These are phyloP conservation scores for Helotiales sp. DNA, from an alignment of 2,329 filamentous ascomycete species.

Conservation along the genomic window DNA sequence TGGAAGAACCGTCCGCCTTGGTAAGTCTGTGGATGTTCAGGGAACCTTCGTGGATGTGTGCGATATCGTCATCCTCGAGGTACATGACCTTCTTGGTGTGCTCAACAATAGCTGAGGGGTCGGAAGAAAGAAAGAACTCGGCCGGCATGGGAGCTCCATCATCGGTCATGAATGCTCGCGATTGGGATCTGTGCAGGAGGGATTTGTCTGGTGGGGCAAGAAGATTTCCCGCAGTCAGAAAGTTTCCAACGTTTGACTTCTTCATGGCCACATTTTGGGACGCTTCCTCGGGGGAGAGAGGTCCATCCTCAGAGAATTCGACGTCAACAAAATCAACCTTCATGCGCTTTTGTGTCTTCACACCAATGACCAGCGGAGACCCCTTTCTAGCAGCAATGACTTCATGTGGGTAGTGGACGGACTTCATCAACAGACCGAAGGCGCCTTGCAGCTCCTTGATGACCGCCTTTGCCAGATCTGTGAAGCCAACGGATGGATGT, in stretches of 20 bases:
- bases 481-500: slow-evolving; percentile 93
- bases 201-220: slow-evolving; percentile 96
- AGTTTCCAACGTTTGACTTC: slow-evolving; percentile 70
- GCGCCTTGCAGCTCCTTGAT: slow-evolving; percentile 98
- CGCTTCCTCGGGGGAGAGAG: slow-evolving; percentile 88
- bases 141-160: slow-evolving; percentile 97
- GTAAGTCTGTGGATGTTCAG: slow-evolving; percentile 98
- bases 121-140: slow-evolving; percentile 98
- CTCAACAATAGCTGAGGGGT: slow-evolving; percentile 97
- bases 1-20: slow-evolving; percentile 95
- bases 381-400: slow-evolving; percentile 98
- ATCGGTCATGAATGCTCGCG: slow-evolving; percentile 97
- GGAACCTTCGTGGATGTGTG: slow-evolving; percentile 98
- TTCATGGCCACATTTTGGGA: slow-evolving; percentile 96
- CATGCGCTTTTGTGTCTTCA: slow-evolving; percentile 97
- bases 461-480: slow-evolving; percentile 92
- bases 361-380: slow-evolving; percentile 94
- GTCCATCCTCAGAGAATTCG: slow-evolving; percentile 82
- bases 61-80: slow-evolving; percentile 99
- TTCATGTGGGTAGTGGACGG: slow-evolving; percentile 96
- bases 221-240: slow-evolving; percentile 67
- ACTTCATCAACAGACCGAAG: slow-evolving; percentile 96
- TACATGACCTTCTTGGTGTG: slow-evolving; percentile 99
- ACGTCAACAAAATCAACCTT: slow-evolving; percentile 99
- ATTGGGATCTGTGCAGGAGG: slow-evolving; percentile 96